Evolutionary conservation across 2,329 filamentous ascomycete species (phyloP).

Genomic region (Colletotrichum sp.): DNA sequence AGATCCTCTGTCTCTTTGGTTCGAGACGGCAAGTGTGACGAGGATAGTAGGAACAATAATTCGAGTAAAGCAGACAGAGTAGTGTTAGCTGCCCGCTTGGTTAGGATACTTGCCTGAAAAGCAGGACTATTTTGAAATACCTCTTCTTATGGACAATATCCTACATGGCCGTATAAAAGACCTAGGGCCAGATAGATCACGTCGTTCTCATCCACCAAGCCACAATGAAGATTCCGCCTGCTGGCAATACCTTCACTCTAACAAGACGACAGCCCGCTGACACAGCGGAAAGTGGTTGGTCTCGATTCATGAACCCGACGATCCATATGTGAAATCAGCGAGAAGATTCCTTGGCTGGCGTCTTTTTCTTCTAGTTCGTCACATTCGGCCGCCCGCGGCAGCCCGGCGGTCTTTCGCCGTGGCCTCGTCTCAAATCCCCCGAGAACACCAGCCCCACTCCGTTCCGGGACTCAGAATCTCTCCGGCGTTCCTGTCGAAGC

Average conservation of each 20-base stretch:
- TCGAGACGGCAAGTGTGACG: background rate
- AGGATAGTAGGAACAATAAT: background rate
- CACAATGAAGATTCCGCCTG: background rate
- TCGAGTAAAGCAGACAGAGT: background rate
- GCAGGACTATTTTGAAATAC: background rate
- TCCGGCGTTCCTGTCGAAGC: background rate
- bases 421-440: background rate
- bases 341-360: background rate
- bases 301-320: background rate
- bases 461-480: background rate
- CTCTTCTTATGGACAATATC: background rate
- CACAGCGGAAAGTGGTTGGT: background rate
- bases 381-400: background rate
- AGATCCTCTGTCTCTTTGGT: rapidly evolving
- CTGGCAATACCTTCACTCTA: background rate
- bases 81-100: background rate
- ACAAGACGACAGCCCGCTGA: background rate
- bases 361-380: background rate
- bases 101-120: background rate
- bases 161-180: background rate
- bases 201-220: background rate
- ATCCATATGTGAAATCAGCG: background rate
- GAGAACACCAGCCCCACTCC: background rate
- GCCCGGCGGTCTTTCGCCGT: background rate
- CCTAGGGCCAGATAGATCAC: too few species aligned